These are phyloP conservation scores for Takakia lepidozioides DNA, from an alignment of 225 moss, liverwort and hornwort species.

Conservation along the genomic window DNA sequence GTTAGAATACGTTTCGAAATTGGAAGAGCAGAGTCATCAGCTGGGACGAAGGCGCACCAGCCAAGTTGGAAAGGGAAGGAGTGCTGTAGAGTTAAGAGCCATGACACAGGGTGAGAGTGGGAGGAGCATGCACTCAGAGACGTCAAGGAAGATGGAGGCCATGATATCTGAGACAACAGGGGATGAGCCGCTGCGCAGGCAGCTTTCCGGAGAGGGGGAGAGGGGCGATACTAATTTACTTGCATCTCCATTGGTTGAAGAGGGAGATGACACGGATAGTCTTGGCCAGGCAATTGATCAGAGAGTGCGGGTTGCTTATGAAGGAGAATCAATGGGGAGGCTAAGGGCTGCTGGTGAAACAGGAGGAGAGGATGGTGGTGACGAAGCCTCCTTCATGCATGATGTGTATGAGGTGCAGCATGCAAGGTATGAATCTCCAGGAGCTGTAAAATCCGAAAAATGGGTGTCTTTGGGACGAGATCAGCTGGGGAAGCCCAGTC, in stretches of 20 bases:
- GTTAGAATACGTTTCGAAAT: constrained; percentile 82
- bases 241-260: too few species aligned
- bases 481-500: constrained; percentile 49
- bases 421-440: constrained; percentile 17
- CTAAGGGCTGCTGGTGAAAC: too few species aligned
- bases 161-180: constrained; percentile 10
- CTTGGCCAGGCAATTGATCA: too few species aligned
- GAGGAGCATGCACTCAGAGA: constrained; percentile 12
- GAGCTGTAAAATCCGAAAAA: constrained; percentile 7
- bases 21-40: constrained; percentile 92
- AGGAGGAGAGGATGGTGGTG: constrained; percentile 14
- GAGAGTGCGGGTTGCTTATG: too few species aligned
- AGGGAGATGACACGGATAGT: too few species aligned
- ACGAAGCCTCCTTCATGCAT: constrained; percentile 42
- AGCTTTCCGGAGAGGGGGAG: constrained; percentile 37
- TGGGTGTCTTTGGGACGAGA: constrained; percentile 5
- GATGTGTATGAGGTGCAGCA: constrained; percentile 75
- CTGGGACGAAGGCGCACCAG: constrained; percentile 47
- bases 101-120: constrained; percentile 7
- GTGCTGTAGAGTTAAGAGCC: constrained; percentile 18
- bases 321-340: too few species aligned
- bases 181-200: constrained; percentile 35
- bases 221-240: too few species aligned
- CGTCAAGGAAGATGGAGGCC: constrained; percentile 10
- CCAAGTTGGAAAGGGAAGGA: constrained; percentile 24